Base-by-base conservation (phyloP, 2,329 filamentous ascomycete genomes). In the Colletotrichum costaricense region DNA sequence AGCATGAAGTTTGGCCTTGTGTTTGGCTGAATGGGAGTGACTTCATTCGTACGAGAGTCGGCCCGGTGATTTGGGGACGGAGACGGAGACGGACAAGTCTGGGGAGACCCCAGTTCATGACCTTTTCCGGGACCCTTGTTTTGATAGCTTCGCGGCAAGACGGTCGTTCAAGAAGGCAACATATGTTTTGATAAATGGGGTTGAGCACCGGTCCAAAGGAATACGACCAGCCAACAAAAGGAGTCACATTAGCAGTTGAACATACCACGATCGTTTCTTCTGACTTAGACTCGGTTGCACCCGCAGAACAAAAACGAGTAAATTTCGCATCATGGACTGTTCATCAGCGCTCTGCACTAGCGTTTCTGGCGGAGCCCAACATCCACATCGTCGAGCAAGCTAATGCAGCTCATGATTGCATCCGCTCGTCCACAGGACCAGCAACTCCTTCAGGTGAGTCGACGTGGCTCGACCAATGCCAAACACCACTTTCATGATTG, bases 1-100 rank as follows among this genome's bases (percentile, higher is more conserved):
- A 64, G 69, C 30, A 75, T 75, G 74, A 70, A 67, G 52, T 55
- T 74, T 11, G 65, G 72, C 22, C 46, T 75, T 30, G 74, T 75
- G 26, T 75, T 75, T 58, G 74, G 74, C 19, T 75, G n/a, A 64
- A 11, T n/a, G 19, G 6, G n/a, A 54, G 30, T 16, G 26, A 24
- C 9, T 49, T 49, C 42, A 49, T n/a, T 9, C 33, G 22, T 56
- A 22, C 33, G n/a, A 30, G 6, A 38, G 11, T 14, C n/a, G 46
- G 28, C 1, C 46, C 12, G 28, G 42, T 19, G 7, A 26, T 54
- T 19, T 8, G 7, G 16, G 14, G 7, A 22, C 7, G 42, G 19
- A 24, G 12, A 19, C 26, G 14, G 46, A 54, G 26, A 24, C 19
- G 60, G 28, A 22, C 7, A 24, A 19, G 28, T 38, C 46, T 8